A percentile compares a stretch with the other conserved stretches of the same genome.
Evolutionary conservation across 495 filamentous ascomycete species (phyloP).

Genomic region (Penicillium nucicola): DNA sequence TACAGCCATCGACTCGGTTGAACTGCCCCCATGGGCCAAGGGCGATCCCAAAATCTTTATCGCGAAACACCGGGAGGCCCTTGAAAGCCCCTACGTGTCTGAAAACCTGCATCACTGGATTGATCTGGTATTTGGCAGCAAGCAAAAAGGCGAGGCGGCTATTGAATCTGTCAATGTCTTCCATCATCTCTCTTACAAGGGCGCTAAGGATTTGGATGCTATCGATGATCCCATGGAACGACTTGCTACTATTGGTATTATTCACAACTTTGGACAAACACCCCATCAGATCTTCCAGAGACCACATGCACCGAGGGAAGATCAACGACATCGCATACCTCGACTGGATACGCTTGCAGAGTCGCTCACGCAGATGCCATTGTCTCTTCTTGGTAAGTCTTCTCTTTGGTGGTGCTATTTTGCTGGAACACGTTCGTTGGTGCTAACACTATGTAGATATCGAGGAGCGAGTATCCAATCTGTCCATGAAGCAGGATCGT

Average conservation of each 20-base stretch:
- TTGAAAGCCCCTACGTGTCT: constrained; percentile 93
- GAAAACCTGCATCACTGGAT: constrained; percentile 92
- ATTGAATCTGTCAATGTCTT: constrained; percentile 92
- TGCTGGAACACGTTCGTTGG: constrained; percentile 8
- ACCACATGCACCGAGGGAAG: constrained; percentile 71
- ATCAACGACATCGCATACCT: constrained; percentile 52
- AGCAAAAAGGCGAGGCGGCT: constrained; percentile 92
- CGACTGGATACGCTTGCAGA: constrained; percentile 77
- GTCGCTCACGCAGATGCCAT: constrained; percentile 74
- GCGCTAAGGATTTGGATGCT: constrained; percentile 85
- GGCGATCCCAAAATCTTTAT: constrained; percentile 96
- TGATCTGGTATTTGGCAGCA: constrained; percentile 90
- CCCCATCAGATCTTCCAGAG: constrained; percentile 89
- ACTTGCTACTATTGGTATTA: constrained; percentile 85
- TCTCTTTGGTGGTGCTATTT: not conserved
- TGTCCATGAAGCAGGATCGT: constrained; percentile 83
- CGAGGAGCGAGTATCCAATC: constrained; percentile 71
- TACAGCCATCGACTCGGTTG: constrained; percentile 76
- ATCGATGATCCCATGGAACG: constrained; percentile 86
- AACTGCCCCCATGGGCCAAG: constrained; percentile 93
- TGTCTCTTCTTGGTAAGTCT: constrained; percentile 63
- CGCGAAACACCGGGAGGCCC: constrained; percentile 85
- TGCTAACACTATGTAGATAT: constrained; percentile 48
- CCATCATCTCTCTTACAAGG: constrained; percentile 91
- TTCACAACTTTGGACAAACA: constrained; percentile 98